Base-by-base conservation (phyloP, 2,329 filamentous ascomycete genomes). In the Periconia sp. region DNA sequence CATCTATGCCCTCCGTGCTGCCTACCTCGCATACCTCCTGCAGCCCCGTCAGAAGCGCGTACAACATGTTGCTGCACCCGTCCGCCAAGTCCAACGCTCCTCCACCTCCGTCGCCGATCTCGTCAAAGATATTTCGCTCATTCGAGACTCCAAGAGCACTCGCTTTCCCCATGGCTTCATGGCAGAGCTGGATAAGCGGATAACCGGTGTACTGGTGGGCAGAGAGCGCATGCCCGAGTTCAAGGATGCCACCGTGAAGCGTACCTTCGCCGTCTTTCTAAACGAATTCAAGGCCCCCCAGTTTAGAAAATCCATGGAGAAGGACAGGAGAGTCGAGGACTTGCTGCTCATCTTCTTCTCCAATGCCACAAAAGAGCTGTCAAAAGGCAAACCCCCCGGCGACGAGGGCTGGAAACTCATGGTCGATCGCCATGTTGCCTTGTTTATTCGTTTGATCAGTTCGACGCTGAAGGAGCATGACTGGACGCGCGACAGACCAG, bases 301-400 rank as follows among this genome's bases (percentile, higher is more conserved):
- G 44, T 97, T 97, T 69, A 88, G 91, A 62, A 95, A 92, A 77
- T 88, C 87, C 54, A 91, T 97, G 79, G 92, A 97, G 69, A 96
- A 96, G 76, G 93, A 97, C 73, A 85, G 93, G 58, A 88, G 93
- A 68, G 88, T 96, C 19, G 94, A 99, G 74, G 92, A 96, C 59
- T 78, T 97, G 48, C 86, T 99, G 48, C 82, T 99, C 62, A 97
- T 97, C 59, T 97, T 99, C 80, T 97, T 95, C 76, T 95, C 92
- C 1, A 89, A 91, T 58, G 92, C 94, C 7, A 96, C 91, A 44
- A 95, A 96, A 72, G 92, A 96, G 57, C 83, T 96, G 66, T 86
- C 89, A 73, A 90, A 91, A 72, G 84, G 88, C 49, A 90, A 90
- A 73, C 75, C 84, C 1, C 81, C 86, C 0, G 89, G 89, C 45